phyloP scores from a whole-genome alignment of 768 basidiomycete genomes.

The Lactifluus hygrophoroides region DNA sequence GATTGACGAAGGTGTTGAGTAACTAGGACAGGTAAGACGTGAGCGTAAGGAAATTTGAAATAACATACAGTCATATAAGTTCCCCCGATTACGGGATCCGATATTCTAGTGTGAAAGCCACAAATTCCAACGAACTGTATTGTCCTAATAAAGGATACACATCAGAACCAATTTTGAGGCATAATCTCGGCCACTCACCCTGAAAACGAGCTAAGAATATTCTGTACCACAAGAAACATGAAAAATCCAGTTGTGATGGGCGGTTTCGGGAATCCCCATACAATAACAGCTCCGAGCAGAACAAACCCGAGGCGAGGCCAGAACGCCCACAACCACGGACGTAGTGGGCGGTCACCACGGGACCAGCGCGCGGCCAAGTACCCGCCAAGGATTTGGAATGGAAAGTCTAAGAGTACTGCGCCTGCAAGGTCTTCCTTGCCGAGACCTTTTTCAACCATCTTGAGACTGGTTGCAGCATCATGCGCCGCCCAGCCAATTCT shows the following conservation, averaged over 20 bases:
- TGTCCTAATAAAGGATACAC: constrained; percentile 44
- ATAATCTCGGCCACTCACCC: constrained; percentile 43
- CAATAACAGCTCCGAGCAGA: constrained; percentile 61
- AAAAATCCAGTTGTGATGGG: constrained; percentile 75
- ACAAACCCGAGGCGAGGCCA: constrained; percentile 79
- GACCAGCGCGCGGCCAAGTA: constrained; percentile 94
- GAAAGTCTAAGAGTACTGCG: constrained; percentile 93
- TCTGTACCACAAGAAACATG: constrained; percentile 67
- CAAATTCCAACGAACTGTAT: constrained; percentile 99
- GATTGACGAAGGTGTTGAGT: constrained; percentile 90
- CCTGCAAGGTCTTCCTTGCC: constrained; percentile 94
- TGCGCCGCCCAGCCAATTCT: constrained; percentile 94
- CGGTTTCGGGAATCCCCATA: constrained; percentile 76
- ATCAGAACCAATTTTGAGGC: constrained; percentile 2
- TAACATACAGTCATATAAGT: constrained; percentile 94
- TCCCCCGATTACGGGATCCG: constrained; percentile 94
- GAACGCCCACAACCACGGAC: constrained; percentile 87
- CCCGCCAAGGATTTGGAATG: constrained; percentile 92
- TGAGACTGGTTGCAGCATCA: constrained; percentile 84
- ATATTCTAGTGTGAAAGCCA: constrained; percentile 96
- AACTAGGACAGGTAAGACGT: constrained; percentile 40
- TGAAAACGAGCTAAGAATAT: constrained; percentile 75
- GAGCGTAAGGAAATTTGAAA: not conserved
- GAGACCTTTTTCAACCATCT: constrained; percentile 95
- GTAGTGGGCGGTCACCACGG: constrained; percentile 64